phyloP scores from a whole-genome alignment of 176 grass and related monocot genomes.

The Chloris gayana region DNA sequence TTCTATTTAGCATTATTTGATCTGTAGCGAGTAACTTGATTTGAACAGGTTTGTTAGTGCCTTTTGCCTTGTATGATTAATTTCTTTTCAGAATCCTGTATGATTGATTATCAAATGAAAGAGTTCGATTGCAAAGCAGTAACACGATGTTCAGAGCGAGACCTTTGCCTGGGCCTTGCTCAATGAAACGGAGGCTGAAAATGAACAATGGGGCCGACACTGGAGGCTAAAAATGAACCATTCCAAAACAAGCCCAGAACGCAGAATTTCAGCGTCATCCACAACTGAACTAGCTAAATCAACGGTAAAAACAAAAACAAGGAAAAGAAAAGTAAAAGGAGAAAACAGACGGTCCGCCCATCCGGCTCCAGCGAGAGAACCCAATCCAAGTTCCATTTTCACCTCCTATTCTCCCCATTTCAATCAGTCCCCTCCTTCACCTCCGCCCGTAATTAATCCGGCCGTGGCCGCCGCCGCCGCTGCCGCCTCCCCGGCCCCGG shows the following conservation, averaged over 20 bases:
- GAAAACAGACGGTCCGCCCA: conserved; percentile 27
- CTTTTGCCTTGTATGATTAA: background rate
- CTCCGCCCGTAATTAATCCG: conserved; percentile 31
- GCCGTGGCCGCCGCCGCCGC: conserved; percentile 21
- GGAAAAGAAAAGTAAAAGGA: background rate
- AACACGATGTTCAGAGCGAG: background rate
- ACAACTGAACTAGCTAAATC: background rate
- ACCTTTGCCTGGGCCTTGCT: no score
- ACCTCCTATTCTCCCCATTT: background rate
- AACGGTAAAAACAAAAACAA: background rate
- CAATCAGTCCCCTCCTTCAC: background rate
- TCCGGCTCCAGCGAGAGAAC: background rate
- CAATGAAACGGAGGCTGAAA: no score
- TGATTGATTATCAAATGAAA: background rate
- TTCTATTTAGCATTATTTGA: no score
- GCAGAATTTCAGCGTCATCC: background rate
- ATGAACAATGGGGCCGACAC: no score
- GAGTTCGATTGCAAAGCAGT: background rate
- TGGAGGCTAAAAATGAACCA: no score
- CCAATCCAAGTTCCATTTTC: conserved; percentile 19
- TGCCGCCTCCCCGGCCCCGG: conserved; percentile 25
- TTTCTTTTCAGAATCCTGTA: no score
- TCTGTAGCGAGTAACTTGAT: no score
- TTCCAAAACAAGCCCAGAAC: background rate
- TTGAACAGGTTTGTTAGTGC: no score